A percentile compares a stretch with the other conserved stretches of the same genome.
phyloP scores from a whole-genome alignment of 257 asterid species.

The Eustoma russellianum region DNA sequence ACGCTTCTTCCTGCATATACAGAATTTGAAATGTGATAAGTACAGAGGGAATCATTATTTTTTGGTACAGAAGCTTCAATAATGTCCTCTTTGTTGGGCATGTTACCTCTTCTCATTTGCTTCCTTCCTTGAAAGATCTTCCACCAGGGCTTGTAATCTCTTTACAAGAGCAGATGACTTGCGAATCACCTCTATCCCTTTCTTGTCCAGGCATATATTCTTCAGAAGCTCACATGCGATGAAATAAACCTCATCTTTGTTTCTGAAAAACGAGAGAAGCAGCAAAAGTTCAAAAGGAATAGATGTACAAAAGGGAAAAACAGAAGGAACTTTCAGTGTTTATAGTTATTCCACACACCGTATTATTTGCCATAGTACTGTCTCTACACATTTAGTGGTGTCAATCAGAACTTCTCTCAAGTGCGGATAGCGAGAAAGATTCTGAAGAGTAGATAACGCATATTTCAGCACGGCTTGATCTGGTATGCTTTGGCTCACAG shows the following conservation, averaged over 20 bases:
- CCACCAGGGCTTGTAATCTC: constrained; percentile 60
- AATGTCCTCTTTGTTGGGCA: too few relatives aligned
- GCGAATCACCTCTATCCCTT: constrained; percentile 45
- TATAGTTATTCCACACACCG: constrained; percentile 28
- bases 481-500: constrained; percentile 89
- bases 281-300: neutral
- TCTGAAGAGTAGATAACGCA: constrained; percentile 79
- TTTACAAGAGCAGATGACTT: constrained; percentile 53
- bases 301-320: neutral
- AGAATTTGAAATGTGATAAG: neutral
- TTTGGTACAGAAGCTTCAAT: too few relatives aligned
- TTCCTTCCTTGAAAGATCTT: constrained; percentile 63
- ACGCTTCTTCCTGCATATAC: constrained; percentile 35
- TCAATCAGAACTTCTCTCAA: constrained; percentile 36
- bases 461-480: constrained; percentile 89
- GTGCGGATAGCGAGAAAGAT: constrained; percentile 74
- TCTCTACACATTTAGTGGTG: constrained; percentile 48
- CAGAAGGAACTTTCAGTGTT: neutral
- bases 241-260: constrained; percentile 87
- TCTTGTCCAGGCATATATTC: constrained; percentile 37
- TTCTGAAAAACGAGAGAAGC: constrained; percentile 29
- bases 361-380: constrained; percentile 51
- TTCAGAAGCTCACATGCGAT: constrained; percentile 77
- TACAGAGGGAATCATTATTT: too few relatives aligned
- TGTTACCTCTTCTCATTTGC: constrained; percentile 56